Conservation (phyloP, 2,329 filamentous ascomycete genomes). For the Botrytis cinerea region DNA sequence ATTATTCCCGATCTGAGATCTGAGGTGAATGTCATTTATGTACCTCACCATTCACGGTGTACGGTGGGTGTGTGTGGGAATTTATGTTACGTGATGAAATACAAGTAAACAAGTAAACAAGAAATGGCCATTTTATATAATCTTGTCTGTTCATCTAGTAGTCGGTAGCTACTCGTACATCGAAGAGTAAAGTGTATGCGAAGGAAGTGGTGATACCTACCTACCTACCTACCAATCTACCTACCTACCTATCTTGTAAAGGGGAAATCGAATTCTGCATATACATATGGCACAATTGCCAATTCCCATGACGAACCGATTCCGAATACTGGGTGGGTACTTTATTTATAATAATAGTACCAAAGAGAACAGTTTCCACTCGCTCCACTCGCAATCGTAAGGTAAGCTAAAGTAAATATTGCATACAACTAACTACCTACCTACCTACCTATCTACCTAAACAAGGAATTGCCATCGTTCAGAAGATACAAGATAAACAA, state of each 20-base stretch:
- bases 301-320: too few species aligned
- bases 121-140: not conserved
- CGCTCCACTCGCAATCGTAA: not conserved
- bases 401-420: too few species aligned
- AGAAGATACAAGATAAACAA: too few species aligned
- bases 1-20: not conserved
- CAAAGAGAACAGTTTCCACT: not conserved
- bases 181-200: not conserved
- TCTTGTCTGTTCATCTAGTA: not conserved
- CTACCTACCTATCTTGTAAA: too few species aligned
- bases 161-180: not conserved
- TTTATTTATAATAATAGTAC: not conserved
- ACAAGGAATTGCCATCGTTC: not conserved
- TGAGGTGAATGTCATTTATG: not conserved
- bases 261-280: too few species aligned
- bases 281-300: too few species aligned
- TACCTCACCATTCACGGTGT: not conserved
- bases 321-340: not conserved
- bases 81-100: too few species aligned
- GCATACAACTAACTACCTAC: not conserved
- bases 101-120: too few species aligned
- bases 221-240: too few species aligned
- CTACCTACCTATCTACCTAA: too few species aligned
- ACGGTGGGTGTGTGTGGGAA: too few species aligned
- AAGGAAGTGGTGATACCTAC: not conserved